Conservation (phyloP, 139 green algal species). For the Nannochloris sp. region DNA sequence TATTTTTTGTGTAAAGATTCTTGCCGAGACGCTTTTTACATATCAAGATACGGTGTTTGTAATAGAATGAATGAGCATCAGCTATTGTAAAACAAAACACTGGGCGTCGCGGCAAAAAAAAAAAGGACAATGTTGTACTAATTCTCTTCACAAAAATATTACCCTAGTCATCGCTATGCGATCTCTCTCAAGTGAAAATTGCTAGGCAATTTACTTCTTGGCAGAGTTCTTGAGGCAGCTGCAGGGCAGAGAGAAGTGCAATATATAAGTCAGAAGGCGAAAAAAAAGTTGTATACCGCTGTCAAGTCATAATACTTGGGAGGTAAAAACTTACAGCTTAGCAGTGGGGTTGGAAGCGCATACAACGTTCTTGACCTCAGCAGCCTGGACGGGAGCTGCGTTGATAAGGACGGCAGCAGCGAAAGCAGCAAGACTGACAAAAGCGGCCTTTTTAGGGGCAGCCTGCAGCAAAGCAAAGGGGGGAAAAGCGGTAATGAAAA, state of each 20-base stretch:
- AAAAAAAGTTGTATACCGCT: neutral
- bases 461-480: too few species aligned
- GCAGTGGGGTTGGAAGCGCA: slow-evolving; percentile 36
- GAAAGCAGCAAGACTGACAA: slow-evolving; percentile 8
- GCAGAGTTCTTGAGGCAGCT: slow-evolving; percentile 8
- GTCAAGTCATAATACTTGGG: too few species aligned
- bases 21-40: too few species aligned
- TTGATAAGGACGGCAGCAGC: slow-evolving; percentile 6
- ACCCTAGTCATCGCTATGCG: neutral
- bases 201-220: neutral
- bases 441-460: slow-evolving; percentile 11
- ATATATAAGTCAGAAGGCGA: neutral
- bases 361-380: slow-evolving; percentile 22
- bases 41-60: too few species aligned
- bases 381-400: slow-evolving; percentile 2
- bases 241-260: neutral
- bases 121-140: too few species aligned
- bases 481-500: too few species aligned
- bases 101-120: too few species aligned
- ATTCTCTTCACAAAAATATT: neutral
- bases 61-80: too few species aligned
- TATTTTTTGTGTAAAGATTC: neutral
- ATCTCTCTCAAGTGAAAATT: neutral
- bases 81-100: too few species aligned
- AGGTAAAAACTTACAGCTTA: slow-evolving; percentile 25